Evolutionary conservation across 2,329 filamentous ascomycete genomes (phyloP).

Genomic region (Cordyceps fumosorosea): DNA sequence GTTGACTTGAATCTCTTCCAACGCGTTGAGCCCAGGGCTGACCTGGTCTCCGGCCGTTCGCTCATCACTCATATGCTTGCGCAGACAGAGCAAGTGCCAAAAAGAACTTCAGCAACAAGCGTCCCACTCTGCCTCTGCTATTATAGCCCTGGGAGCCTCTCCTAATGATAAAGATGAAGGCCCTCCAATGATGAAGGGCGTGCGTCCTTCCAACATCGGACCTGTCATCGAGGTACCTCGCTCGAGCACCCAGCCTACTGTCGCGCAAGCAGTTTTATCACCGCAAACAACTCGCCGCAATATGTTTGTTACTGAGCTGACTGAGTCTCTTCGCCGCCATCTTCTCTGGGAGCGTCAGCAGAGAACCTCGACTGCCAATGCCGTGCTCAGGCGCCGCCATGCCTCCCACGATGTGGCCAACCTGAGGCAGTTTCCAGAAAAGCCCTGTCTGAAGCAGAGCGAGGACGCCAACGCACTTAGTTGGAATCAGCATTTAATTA

Average conservation of each 20-base stretch:
- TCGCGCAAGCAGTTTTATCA: no score
- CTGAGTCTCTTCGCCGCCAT: no score
- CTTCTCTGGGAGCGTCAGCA: no score
- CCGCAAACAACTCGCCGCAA: no score
- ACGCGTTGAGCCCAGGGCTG: constrained; percentile 79
- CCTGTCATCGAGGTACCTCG: no score
- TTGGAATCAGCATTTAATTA: constrained; percentile 81
- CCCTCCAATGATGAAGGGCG: constrained; percentile 37
- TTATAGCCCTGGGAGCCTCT: constrained; percentile 44
- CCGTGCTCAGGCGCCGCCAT: not conserved
- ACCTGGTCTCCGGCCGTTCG: constrained; percentile 78
- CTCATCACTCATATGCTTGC: constrained; percentile 84
- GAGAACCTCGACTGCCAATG: no score
- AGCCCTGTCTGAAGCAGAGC: constrained; percentile 51
- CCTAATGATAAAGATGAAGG: constrained; percentile 56
- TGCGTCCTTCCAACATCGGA: no score
- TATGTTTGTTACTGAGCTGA: no score
- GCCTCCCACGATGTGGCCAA: not conserved
- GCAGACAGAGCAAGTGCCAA: constrained; percentile 61
- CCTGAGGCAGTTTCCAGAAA: constrained; percentile 51
- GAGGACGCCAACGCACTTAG: constrained; percentile 62
- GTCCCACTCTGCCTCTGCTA: constrained; percentile 59
- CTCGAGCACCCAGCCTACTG: no score
- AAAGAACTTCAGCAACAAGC: constrained; percentile 60
- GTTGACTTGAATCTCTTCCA: constrained; percentile 80